Evolutionary conservation across 2,329 filamentous ascomycete species (phyloP), one percentile per base, ranked within the genome.

Genomic region (Leptographium wingfieldii): DNA sequence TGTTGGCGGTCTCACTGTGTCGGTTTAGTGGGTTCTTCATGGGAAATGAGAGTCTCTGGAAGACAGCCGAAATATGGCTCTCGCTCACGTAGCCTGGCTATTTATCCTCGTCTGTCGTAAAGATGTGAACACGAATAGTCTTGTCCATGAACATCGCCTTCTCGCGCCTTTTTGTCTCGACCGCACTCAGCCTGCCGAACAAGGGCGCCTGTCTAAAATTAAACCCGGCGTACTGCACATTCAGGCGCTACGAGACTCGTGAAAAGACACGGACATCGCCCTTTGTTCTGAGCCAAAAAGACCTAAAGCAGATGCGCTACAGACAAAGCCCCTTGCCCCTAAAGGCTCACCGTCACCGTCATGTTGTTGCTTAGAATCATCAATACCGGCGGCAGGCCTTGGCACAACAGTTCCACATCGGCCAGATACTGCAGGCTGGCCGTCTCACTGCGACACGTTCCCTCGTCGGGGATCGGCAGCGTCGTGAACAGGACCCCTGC

Each of bases 321-420:
- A 19, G 14, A 46, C 38, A 31, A 46, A 29, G 22, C 38, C 16
- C 40, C 40, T 6, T 14, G 5, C 43, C n/a, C 31, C 38, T 67
- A 89, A 63, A 90, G 72, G 69, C 85, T 88, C 67, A 88, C 87
- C 7, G 87, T 95, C 55, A 95, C 90, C 19, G 89, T 95, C 87
- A 95, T 91, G 67, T 85, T 90, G 72, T 95, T 95, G 71, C 87
- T 91, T 72, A 95, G 80, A 48, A 95, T 87, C 70, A 95, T 74
- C 67, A 95, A 70, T 54, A 84, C 83, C 1, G 90, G 90, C 33
- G 90, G 89, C 63, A 92, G 73, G 12, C 82, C 86, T 67, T 86
- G 82, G 70, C 87, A 92, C 61, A 95, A 73, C 2, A 94, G 81
- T 70, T 94, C 88, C 62, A 92, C 76, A 71, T 91, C 87, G 56